Conservation (phyloP, 1,139 yeast genomes). For the Sugiyamaella xylanicola region DNA sequence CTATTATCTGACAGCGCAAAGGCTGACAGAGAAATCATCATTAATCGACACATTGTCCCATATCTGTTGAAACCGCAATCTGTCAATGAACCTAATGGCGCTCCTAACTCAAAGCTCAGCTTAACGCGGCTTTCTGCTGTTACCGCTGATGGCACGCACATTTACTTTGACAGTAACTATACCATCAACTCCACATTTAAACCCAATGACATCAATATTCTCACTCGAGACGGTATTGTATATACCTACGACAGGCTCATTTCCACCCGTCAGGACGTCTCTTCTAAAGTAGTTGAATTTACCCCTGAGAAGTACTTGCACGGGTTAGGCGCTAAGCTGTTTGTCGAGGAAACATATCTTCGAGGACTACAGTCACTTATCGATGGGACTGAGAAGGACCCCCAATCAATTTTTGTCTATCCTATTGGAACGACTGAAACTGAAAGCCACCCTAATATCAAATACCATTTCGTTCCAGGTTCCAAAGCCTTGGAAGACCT, state of each 20-base stretch:
- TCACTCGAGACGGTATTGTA: conserved; percentile 61
- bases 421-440: conserved; percentile 33
- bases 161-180: conserved; percentile 27
- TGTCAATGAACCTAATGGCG: conserved; percentile 40
- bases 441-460: conserved; percentile 42
- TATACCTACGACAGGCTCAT: conserved; percentile 55
- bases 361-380: conserved; percentile 61
- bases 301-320: conserved; percentile 72
- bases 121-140: no score
- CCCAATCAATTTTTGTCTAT: conserved; percentile 63
- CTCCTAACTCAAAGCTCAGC: no score
- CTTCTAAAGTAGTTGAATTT: conserved; percentile 43
- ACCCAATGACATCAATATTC: conserved; percentile 48
- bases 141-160: conserved; percentile 35
- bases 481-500: conserved; percentile 43
- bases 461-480: conserved; percentile 71
- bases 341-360: conserved; percentile 70
- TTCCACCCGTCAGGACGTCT: conserved; percentile 44
- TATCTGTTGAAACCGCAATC: conserved; percentile 37
- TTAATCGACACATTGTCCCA: conserved; percentile 44
- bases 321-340: conserved; percentile 67
- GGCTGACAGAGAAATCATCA: conserved; percentile 42
- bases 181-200: conserved; percentile 32
- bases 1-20: conserved; percentile 45
- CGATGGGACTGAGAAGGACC: conserved; percentile 49